Evolutionary conservation across 2,329 filamentous ascomycete species (phyloP), one percentile per base, ranked within the genome.

Genomic region (Talaromyces sp.): DNA sequence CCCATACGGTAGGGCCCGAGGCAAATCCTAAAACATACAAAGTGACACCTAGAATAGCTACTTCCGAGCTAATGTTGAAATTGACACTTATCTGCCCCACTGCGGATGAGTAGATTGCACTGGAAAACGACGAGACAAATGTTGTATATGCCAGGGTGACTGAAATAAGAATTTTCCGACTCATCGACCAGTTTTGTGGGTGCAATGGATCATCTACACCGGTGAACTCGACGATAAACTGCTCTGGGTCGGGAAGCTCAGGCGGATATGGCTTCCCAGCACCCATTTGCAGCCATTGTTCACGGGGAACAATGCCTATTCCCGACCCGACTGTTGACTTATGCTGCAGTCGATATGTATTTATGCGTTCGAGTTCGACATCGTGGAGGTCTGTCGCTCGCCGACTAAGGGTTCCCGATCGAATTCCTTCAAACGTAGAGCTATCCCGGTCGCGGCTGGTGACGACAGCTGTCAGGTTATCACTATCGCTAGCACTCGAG

Each of bases 71-170:
- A 14, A 81, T 73, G 11, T 75, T 55, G 56, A 81, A 82, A 9
- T 81, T 66, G 3, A 53, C 41, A 11, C 82, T 80, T 7, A 90
- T 78, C 6, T 75, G 62, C 3, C 55, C 55, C 0, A 86, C 87
- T 4, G 86, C 86, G 14, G 85, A 76, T 1, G 87, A 89, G 75
- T 89, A 91, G 63, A 90, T 86, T 69, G 84, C 86, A 8, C 71
- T 74, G 0, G 76, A 75, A 54, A 84, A 83, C 0, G 81, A 78
- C 0, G 77, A 72, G 1, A 74, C 69, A 35, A 84, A 71, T 3
- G 81, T 82, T 5, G 77, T 76, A 48, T 78, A 83, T 13, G 65
- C 64, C 4, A 70, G 52, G 1, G 65, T 54, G 22, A 51, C 47
- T 1, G 69, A 68, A 4, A 69, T 58, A 5, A 46, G 33, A 3